These are phyloP conservation scores for Pachyrhizus erosus DNA, from an alignment of 306 rosid species.

Conservation along the genomic window DNA sequence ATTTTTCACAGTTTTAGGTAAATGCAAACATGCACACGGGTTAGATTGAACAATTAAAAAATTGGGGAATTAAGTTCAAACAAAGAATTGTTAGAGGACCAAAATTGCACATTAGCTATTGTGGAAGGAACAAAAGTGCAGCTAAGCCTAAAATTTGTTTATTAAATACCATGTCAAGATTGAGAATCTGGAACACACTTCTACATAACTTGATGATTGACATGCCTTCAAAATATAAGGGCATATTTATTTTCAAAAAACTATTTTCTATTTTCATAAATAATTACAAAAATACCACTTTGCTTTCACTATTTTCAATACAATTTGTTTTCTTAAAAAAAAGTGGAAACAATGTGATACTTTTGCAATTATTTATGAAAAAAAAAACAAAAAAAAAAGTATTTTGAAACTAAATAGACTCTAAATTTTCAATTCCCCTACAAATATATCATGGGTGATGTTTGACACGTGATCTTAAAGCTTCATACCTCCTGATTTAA, in stretches of 20 bases:
- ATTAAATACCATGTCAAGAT: constrained; percentile 31
- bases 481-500: constrained; percentile 64
- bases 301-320: not conserved
- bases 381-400: not conserved
- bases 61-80: not conserved
- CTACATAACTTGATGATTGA: constrained; percentile 16
- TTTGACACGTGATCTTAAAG: constrained; percentile 31
- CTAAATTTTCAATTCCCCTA: constrained; percentile 1
- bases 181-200: constrained; percentile 11
- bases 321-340: no score
- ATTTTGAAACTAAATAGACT: not conserved
- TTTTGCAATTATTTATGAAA: not conserved
- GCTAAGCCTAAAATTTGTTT: not conserved
- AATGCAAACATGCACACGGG: not conserved
- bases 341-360: not conserved
- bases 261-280: not conserved
- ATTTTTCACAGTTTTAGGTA: not conserved
- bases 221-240: not conserved
- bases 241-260: not conserved
- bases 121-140: not conserved
- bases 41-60: not conserved
- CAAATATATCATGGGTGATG: not conserved
- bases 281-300: not conserved
- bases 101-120: not conserved
- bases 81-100: not conserved